Base-by-base conservation (phyloP, 2,329 filamentous ascomycete species). In the Arthrobotrys pseudoclavata region DNA sequence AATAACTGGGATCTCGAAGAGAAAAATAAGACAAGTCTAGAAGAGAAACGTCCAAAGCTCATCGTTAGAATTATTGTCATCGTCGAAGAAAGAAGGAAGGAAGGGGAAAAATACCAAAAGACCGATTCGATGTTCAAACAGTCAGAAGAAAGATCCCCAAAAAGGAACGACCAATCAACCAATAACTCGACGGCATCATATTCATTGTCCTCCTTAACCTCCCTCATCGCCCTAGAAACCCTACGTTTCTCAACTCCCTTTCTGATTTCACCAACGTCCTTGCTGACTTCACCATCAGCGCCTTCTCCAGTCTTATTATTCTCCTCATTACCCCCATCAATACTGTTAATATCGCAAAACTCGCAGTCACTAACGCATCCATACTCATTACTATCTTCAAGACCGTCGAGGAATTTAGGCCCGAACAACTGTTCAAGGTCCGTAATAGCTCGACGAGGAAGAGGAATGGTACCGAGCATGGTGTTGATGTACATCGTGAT, bases 331-430 rank as follows among this genome's bases (percentile, higher is more conserved):
- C n/a, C 55, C 3, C 34, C 55, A 24, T 6, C 15, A 5, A 60
- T 4, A 18, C 55, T 60, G 55, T 60, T 34, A n/a, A 60, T 60
- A 7, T 67, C 61, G 20, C 74, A 77, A 0, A 62, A 61, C 37
- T 66, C 74, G 18, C 62, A 77, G 31, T 77, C 74, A 24, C 67
- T 71, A n/a, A 77, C 74, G 13, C 71, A 77, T 9, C 67, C 74
- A 15, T 71, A 60, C 3, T 60, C 55, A 20, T 34, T 60, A 18
- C 40, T 60, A 9, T 70, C 67, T 7, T 55, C 50, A 9, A 40
- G 3, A 1, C 26, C 60, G 3, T 60, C 60, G 15, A 31, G n/a
- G 7, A 60, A 37, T 9, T 42, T 64, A 5, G 20, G 6, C 1
- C 20, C 60, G 20, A 72, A 72, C 3, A 72, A 10, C 3, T 40